These are phyloP conservation scores for Penicillium diatomitis DNA, from an alignment of 495 filamentous ascomycete genomes.

Conservation along the genomic window DNA sequence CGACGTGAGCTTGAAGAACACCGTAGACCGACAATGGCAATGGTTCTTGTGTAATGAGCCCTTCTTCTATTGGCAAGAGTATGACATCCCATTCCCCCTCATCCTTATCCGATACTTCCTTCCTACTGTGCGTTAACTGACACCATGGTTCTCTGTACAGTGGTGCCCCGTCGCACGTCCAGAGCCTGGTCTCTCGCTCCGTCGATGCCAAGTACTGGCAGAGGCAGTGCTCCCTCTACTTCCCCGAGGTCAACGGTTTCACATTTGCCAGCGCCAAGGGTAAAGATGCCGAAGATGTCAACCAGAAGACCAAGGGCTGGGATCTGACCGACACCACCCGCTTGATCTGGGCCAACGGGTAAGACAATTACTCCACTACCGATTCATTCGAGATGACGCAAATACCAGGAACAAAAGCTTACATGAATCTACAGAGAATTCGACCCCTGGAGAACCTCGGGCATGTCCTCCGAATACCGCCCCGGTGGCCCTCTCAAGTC, in stretches of 20 bases:
- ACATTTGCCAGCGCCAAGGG: constrained; percentile 43
- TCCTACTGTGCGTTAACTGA: background rate
- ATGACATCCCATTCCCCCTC: constrained; percentile 5
- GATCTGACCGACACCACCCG: constrained; percentile 43
- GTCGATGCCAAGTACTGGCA: constrained; percentile 49
- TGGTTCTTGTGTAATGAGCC: constrained; percentile 64
- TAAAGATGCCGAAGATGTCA: constrained; percentile 45
- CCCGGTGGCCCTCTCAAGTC: constrained; percentile 45
- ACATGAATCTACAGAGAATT: constrained; percentile 28
- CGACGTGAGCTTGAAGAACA: constrained; percentile 43
- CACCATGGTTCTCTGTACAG: constrained; percentile 7
- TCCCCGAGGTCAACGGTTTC: constrained; percentile 43
- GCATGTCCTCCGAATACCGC: constrained; percentile 42
- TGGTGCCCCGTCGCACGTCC: constrained; percentile 36
- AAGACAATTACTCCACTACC: background rate
- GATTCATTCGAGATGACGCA: too few relatives aligned
- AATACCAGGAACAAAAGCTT: background rate
- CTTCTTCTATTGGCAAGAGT: constrained; percentile 51
- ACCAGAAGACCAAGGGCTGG: constrained; percentile 54
- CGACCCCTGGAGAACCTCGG: constrained; percentile 50
- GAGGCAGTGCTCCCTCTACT: constrained; percentile 49
- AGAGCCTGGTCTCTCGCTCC: constrained; percentile 47
- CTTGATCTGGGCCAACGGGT: constrained; percentile 54
- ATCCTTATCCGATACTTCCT: background rate
- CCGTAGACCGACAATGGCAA: constrained; percentile 49